phyloP scores from a whole-genome alignment of 2,329 filamentous ascomycete species.

The Colletotrichum sp. region DNA sequence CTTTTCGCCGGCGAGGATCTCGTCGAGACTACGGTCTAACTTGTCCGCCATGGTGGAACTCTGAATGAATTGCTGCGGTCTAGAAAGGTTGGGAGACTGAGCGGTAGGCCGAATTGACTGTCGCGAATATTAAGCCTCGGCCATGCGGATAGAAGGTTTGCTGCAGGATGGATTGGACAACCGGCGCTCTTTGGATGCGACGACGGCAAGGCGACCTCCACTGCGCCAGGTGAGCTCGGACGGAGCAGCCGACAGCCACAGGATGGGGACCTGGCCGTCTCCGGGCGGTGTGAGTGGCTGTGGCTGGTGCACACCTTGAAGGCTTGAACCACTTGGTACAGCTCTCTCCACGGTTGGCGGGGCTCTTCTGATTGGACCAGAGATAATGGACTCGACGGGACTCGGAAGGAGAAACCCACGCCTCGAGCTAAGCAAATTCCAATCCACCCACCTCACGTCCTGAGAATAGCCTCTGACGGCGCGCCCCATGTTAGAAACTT shows the following conservation, averaged over 20 bases:
- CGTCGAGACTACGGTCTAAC: conserved; percentile 62
- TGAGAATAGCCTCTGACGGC: neutral
- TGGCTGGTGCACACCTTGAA: neutral
- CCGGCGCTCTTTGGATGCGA: neutral
- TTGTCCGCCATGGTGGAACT: conserved; percentile 38
- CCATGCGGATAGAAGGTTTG: neutral
- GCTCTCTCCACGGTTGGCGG: neutral
- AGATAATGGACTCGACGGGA: neutral
- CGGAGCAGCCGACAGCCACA: neutral
- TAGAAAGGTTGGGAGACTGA: neutral
- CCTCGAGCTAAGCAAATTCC: neutral
- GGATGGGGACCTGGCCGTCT: neutral
- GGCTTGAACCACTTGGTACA: neutral
- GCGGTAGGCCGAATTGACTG: neutral
- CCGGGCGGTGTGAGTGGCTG: neutral
- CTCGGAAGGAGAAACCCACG: neutral
- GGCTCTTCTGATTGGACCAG: neutral
- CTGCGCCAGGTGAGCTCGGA: neutral
- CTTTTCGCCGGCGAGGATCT: conserved; percentile 57
- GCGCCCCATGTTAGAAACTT: neutral
- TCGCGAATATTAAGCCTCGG: neutral
- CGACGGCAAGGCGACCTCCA: neutral
- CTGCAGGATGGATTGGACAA: neutral
- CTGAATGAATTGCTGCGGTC: neutral
- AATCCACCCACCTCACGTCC: neutral